Base-by-base conservation (phyloP, 768 basidiomycete genomes). In the Lyophyllum decastes region DNA sequence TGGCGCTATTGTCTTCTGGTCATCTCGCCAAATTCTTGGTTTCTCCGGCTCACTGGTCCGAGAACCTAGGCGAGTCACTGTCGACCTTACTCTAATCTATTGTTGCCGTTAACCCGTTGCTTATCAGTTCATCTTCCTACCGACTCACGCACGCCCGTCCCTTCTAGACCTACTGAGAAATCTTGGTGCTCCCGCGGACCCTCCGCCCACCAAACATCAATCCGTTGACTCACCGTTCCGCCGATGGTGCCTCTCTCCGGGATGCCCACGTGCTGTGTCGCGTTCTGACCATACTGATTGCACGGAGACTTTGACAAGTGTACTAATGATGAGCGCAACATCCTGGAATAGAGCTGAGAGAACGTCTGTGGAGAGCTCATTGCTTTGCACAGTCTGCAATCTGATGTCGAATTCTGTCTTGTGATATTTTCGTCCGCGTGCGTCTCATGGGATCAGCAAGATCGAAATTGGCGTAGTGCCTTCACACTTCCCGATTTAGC, bases 1-100 rank as follows among this genome's bases (percentile, higher is more conserved):
- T 33, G 41, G 49, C 64, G 70, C 71, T 82, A 82, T 82, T 82
- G 80, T 82, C 73, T 74, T 73, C 68, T 66, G 51, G 52, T 63
- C 66, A 63, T 59, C 53, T 46, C 25, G 52, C 61, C 61, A 56
- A 17, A 48, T 25, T 40, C 19, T 33, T 50, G 54, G 54, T 46
- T 58, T 60, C 59, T 55, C 68, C 68, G 73, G 76, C 60, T 62
- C 69, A 52, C 55, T 73, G 71, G 72, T 59, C 72, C 78, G 74
- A 72, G 63, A 60, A 64, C 63, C 66, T 68, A 60, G n/a, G 54
- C 54, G 54, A 53, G 52, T 40, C 51, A 47, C 52, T 41, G 7
- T 41, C 41, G 43, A 52, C 35, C 49, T 49, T 60, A 40, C 56
- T 55, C 53, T 38, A 44, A 47, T 38, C 68, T 67, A 69, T 72